phyloP scores from a whole-genome alignment of 805 yeast species.

The Teunomyces aglyptinius region DNA sequence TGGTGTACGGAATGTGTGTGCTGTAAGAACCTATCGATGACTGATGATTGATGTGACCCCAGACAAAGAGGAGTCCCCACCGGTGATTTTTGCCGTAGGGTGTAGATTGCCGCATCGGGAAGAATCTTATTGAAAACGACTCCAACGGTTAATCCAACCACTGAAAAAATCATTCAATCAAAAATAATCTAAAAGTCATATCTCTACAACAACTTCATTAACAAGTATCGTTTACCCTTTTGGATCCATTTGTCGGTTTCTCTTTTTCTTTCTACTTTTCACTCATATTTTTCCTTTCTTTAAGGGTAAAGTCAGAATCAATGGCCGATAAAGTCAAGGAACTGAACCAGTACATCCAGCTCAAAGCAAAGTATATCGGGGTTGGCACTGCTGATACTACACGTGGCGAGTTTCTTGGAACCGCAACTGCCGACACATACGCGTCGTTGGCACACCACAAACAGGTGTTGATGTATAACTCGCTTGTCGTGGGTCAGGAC shows the following conservation, averaged over 20 bases:
- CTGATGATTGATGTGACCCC: constrained; percentile 1
- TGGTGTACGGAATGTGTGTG: not conserved
- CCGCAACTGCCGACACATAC: constrained; percentile 65
- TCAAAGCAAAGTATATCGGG: constrained; percentile 66
- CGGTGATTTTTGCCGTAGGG: constrained; percentile 3
- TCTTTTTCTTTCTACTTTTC: no score
- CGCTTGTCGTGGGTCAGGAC: constrained; percentile 49
- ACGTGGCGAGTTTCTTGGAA: constrained; percentile 64
- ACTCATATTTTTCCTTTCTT: not conserved
- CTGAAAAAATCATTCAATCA: no score
- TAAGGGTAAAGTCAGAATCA: not conserved
- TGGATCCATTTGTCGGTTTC: no score
- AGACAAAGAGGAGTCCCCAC: constrained; percentile 5
- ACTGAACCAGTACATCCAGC: constrained; percentile 51
- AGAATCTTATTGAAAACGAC: not conserved
- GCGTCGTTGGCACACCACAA: constrained; percentile 62
- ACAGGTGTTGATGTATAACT: constrained; percentile 49
- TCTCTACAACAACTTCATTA: not conserved
- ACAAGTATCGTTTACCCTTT: no score
- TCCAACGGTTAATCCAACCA: no score
- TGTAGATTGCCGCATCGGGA: constrained; percentile 1
- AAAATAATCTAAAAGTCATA: no score
- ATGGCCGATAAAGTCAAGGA: constrained; percentile 69
- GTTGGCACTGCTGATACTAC: constrained; percentile 74
- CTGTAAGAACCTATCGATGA: not conserved